phyloP scores from a whole-genome alignment of 108 stramenopile genomes.

The Conticribra weissflogii region DNA sequence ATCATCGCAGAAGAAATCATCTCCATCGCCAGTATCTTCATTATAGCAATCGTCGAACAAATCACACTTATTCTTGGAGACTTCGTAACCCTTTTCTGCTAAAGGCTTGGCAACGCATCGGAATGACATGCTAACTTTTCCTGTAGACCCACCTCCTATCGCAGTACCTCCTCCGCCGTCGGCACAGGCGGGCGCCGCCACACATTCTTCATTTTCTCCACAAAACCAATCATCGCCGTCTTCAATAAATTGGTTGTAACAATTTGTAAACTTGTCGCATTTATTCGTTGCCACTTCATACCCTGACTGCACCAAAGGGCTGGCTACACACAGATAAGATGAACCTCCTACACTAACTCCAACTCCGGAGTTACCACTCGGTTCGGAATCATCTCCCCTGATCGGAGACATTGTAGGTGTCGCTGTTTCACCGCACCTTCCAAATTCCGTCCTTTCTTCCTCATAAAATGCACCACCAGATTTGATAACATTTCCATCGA shows the following conservation, averaged over 20 bases:
- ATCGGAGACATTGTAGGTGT: neutral
- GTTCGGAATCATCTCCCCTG: neutral
- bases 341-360: slow-evolving; percentile 9
- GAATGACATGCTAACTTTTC: slow-evolving; percentile 5
- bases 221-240: slow-evolving; percentile 48
- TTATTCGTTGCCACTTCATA: slow-evolving; percentile 24
- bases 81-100: slow-evolving; percentile 27
- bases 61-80: slow-evolving; percentile 39
- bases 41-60: slow-evolving; percentile 39
- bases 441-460: slow-evolving; percentile 25
- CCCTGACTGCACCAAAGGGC: slow-evolving; percentile 16
- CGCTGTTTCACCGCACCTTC: slow-evolving; percentile 12
- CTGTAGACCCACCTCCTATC: slow-evolving; percentile 9
- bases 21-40: slow-evolving; percentile 31
- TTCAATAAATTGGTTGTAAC: slow-evolving; percentile 38
- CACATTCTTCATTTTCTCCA: slow-evolving; percentile 25
- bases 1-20: slow-evolving; percentile 44
- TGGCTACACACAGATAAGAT: slow-evolving; percentile 23
- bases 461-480: slow-evolving; percentile 42
- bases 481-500: slow-evolving; percentile 21
- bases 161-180: neutral
- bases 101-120: slow-evolving; percentile 28
- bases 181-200: slow-evolving; percentile 16
- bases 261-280: slow-evolving; percentile 29
- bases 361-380: neutral